Conservation (phyloP, 208 protist species). For the Acanthamoeba culbertsoni region DNA sequence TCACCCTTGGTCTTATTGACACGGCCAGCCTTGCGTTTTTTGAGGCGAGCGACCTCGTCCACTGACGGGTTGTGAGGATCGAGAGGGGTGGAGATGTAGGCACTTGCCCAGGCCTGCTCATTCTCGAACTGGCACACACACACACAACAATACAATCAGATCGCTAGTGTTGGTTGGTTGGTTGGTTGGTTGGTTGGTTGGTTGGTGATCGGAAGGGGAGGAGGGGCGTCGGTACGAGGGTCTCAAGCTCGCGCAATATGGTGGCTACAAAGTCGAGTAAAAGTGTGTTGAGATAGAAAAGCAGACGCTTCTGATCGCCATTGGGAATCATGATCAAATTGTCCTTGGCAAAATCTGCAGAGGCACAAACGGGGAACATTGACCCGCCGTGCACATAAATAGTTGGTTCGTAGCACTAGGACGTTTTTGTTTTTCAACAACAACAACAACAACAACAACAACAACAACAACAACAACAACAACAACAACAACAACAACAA, state of each 20-base stretch:
- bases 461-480: neutral
- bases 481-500: neutral
- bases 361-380: no score
- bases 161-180: no score
- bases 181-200: no score
- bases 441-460: no score
- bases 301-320: conserved; percentile 17
- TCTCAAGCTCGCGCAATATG: conserved; percentile 24
- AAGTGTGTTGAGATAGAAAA: conserved; percentile 55
- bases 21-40: conserved; percentile 38
- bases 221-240: neutral
- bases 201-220: no score
- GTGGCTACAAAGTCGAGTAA: conserved; percentile 28
- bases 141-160: neutral
- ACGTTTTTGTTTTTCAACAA: no score
- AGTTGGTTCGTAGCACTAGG: no score
- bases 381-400: no score
- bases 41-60: neutral
- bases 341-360: conserved; percentile 45
- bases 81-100: conserved; percentile 1
- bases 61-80: conserved; percentile 7
- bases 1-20: conserved; percentile 29
- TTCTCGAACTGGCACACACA: neutral
- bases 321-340: conserved; percentile 34
- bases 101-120: conserved; percentile 18